phyloP scores from a whole-genome alignment of 129 eudicot species.

The Tanacetum coccineum region DNA sequence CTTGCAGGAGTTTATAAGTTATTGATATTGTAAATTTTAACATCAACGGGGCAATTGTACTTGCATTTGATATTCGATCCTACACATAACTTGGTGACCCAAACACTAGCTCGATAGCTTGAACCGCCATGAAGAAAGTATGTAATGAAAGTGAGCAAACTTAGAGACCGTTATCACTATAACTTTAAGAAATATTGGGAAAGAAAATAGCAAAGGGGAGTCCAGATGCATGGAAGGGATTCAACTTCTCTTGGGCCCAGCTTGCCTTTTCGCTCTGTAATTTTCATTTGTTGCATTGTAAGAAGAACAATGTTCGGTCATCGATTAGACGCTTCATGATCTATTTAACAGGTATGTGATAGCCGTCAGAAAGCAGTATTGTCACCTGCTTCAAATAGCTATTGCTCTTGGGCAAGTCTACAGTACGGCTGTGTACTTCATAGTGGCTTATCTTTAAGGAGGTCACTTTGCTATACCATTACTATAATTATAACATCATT shows the following conservation, averaged over 20 bases:
- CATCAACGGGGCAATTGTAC: too few relatives aligned
- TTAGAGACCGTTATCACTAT: too few relatives aligned
- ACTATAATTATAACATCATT: slow-evolving; percentile 54
- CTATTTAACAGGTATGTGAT: slow-evolving; percentile 72
- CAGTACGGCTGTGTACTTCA: slow-evolving; percentile 64
- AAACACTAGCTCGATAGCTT: too few relatives aligned
- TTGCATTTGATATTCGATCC: too few relatives aligned
- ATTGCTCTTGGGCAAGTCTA: slow-evolving; percentile 81
- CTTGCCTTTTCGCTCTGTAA: not conserved
- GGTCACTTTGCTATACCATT: slow-evolving; percentile 61
- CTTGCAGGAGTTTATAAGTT: slow-evolving; percentile 85
- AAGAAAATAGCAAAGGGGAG: slow-evolving; percentile 94
- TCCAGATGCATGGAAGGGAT: slow-evolving; percentile 81
- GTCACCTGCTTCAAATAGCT: slow-evolving; percentile 66
- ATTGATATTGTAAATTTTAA: not conserved
- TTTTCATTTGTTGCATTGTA: not conserved
- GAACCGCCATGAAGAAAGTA: too few relatives aligned
- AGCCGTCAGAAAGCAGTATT: slow-evolving; percentile 65
- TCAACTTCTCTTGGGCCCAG: slow-evolving; percentile 62
- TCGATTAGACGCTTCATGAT: not conserved
- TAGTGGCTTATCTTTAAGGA: slow-evolving; percentile 68
- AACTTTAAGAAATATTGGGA: slow-evolving; percentile 42
- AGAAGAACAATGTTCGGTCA: not conserved
- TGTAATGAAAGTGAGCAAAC: too few relatives aligned
- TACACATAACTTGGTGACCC: too few relatives aligned